These are phyloP conservation scores for Rhodotorula sphaerocarpa DNA, from an alignment of 768 basidiomycete genomes.

Conservation along the genomic window DNA sequence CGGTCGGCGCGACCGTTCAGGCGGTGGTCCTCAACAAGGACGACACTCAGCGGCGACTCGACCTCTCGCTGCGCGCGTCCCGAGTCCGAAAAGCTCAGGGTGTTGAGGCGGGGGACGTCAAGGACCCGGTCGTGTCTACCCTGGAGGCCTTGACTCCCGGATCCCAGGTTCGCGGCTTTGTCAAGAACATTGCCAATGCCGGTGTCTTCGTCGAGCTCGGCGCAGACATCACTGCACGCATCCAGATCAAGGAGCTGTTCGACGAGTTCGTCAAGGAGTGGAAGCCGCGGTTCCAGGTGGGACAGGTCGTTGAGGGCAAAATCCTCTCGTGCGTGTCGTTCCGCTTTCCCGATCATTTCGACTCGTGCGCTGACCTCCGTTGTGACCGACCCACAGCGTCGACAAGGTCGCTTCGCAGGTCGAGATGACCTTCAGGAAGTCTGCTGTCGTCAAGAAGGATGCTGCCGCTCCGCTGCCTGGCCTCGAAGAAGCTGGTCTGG, in stretches of 20 bases:
- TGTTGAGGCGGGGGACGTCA: conserved; percentile 45
- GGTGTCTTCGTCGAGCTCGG: conserved; percentile 85
- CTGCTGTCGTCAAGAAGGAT: conserved; percentile 39
- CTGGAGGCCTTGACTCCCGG: conserved; percentile 58
- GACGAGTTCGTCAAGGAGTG: conserved; percentile 87
- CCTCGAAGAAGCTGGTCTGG: conserved; percentile 49
- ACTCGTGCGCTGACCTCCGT: background rate
- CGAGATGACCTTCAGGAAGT: conserved; percentile 74
- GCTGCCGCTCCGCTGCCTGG: conserved; percentile 29
- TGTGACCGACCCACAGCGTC: conserved; percentile 53
- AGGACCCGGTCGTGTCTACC: conserved; percentile 63
- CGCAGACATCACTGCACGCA: conserved; percentile 72
- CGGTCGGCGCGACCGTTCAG: conserved; percentile 57
- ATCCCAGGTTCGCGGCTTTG: conserved; percentile 71
- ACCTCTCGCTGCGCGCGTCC: conserved; percentile 73
- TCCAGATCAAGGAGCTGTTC: conserved; percentile 65
- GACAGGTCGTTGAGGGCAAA: conserved; percentile 79
- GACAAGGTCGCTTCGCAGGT: conserved; percentile 64
- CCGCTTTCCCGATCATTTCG: no score
- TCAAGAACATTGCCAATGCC: conserved; percentile 76
- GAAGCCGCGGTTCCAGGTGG: conserved; percentile 67
- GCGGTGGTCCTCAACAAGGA: conserved; percentile 66
- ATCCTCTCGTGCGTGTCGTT: conserved; percentile 69
- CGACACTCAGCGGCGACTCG: conserved; percentile 56
- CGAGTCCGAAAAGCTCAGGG: conserved; percentile 45